Conservation (phyloP, 805 yeast genomes). For the Candida quercuum region DNA sequence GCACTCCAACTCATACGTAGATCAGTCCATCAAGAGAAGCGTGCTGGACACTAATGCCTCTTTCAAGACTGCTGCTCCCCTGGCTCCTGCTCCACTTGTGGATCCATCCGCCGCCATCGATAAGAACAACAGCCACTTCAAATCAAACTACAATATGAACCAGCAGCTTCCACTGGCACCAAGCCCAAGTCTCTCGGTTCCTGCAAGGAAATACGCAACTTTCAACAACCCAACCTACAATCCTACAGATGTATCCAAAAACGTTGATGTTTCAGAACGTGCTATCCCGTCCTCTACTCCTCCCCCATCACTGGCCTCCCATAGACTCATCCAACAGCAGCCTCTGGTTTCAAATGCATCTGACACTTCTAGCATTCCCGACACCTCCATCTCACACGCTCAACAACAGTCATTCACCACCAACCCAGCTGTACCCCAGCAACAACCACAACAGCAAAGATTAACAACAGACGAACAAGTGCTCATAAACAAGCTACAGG, state of each 20-base stretch:
- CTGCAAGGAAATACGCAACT: slow-evolving; percentile 1
- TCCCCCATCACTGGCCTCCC: slow-evolving; percentile 3
- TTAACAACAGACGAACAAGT: slow-evolving; percentile 56
- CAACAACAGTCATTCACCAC: not conserved
- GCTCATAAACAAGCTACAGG: slow-evolving; percentile 65
- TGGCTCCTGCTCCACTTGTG: too few relatives aligned
- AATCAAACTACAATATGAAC: not conserved
- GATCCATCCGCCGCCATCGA: not conserved
- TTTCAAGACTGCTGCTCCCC: too few relatives aligned
- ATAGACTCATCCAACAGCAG: slow-evolving; percentile 6
- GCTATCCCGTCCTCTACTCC: slow-evolving; percentile 4
- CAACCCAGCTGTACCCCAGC: not conserved
- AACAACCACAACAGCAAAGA: slow-evolving; percentile 3
- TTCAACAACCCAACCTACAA: slow-evolving; percentile 3
- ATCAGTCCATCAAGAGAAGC: slow-evolving; percentile 11
- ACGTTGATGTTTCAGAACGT: not conserved
- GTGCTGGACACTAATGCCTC: slow-evolving; percentile 12
- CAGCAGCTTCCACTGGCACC: not conserved
- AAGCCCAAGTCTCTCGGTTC: not conserved
- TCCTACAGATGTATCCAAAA: not conserved
- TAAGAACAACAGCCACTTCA: not conserved
- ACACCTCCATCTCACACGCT: not conserved
- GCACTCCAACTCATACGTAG: slow-evolving; percentile 18
- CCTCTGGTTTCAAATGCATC: not conserved
- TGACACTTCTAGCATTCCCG: slow-evolving; percentile 12